Percentiles rank a stretch among this genome's conserved stretches.
Conservation (phyloP, 805 yeast species). For the Blastobotrys robertii region DNA sequence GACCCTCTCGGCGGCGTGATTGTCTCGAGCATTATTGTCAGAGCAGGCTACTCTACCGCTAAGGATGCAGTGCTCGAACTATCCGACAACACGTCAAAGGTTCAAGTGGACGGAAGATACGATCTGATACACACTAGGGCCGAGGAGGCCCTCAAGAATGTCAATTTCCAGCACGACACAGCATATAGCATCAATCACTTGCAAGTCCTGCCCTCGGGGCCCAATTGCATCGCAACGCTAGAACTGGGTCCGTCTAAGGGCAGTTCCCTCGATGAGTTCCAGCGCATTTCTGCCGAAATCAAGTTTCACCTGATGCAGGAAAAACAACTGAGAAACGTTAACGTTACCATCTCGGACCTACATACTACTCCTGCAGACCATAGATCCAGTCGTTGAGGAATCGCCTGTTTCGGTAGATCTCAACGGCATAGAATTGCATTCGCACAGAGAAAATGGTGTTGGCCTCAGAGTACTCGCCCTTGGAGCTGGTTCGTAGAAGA, state of each 20-base stretch:
- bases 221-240: conserved; percentile 5
- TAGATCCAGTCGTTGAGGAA: conserved; percentile 87
- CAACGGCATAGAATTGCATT: conserved; percentile 90
- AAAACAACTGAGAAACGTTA: too few relatives aligned
- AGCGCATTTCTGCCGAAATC: conserved; percentile 2
- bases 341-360: too few relatives aligned
- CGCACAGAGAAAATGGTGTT: conserved; percentile 84
- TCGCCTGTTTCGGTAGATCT: conserved; percentile 82
- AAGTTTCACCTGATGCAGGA: conserved; percentile 1
- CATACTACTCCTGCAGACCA: conserved; percentile 5
- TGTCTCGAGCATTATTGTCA: conserved; percentile 72
- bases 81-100: conserved; percentile 22
- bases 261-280: neutral
- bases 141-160: conserved; percentile 2
- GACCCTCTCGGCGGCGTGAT: conserved; percentile 89
- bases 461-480: conserved; percentile 69
- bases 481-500: conserved; percentile 62
- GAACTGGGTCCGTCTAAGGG: neutral
- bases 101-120: neutral
- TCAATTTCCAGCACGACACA: neutral
- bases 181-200: conserved; percentile 2
- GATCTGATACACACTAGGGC: conserved; percentile 1
- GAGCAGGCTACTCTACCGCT: conserved; percentile 76
- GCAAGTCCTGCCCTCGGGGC: conserved; percentile 8
- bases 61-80: conserved; percentile 62